Evolutionary conservation across 176 grass and related monocot species (phyloP).

Genomic region (Avena insularis): DNA sequence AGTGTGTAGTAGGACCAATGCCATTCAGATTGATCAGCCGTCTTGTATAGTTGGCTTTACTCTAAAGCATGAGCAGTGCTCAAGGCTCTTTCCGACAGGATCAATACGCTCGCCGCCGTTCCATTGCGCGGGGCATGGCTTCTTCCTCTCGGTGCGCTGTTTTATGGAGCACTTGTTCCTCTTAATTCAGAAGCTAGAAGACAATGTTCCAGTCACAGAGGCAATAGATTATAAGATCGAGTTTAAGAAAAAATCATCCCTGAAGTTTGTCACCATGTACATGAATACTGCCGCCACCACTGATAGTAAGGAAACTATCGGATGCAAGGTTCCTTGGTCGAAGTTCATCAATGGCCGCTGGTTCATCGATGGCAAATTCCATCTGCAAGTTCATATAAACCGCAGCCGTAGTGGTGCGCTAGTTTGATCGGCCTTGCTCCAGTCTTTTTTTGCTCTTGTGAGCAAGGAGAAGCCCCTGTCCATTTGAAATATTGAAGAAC

Average conservation of each 20-base stretch:
- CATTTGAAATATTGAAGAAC: neutral
- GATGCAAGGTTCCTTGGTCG: neutral
- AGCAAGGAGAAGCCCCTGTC: neutral
- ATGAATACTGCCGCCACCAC: neutral
- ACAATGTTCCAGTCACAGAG: neutral
- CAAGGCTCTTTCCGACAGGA: neutral
- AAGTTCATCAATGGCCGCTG: neutral
- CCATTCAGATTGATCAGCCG: neutral
- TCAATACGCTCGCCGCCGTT: neutral
- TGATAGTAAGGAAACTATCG: neutral
- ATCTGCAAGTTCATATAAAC: neutral
- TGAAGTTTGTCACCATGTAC: neutral
- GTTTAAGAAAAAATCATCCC: neutral
- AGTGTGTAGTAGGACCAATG: no score
- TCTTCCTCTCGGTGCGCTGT: neutral
- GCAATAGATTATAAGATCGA: neutral
- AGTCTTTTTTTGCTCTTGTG: neutral
- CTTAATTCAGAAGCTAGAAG: neutral
- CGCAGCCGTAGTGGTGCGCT: neutral
- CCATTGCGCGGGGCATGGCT: neutral
- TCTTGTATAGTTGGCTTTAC: neutral
- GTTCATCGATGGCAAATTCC: neutral
- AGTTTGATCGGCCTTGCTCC: neutral
- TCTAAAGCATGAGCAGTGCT: neutral
- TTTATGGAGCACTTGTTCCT: neutral